A percentile compares a stretch with the other conserved stretches of the same genome.
These are phyloP conservation scores for Porphyridium purpureum DNA, from an alignment of 23 red algal genomes.

Conservation along the genomic window DNA sequence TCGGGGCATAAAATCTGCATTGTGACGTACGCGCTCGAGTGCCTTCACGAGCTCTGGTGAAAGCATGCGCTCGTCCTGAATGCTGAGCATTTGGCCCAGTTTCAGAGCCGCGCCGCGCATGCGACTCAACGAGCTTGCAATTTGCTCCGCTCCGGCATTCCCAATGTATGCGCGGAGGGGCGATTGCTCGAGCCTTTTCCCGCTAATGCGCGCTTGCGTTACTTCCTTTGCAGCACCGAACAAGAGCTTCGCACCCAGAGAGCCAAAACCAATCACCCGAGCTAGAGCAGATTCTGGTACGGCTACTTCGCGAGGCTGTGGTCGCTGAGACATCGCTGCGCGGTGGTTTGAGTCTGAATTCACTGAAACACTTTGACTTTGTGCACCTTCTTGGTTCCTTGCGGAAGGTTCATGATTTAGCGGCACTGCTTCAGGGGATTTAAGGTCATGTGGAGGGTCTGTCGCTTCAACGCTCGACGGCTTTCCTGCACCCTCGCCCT, in stretches of 20 bases:
- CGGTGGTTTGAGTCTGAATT: neutral
- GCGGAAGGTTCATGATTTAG: too few species aligned
- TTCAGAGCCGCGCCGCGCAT: slow-evolving; percentile 79
- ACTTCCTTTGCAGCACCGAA: slow-evolving; percentile 12
- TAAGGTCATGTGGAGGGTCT: too few species aligned
- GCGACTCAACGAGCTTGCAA: slow-evolving; percentile 26
- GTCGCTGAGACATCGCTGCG: too few species aligned
- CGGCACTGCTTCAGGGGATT: too few species aligned
- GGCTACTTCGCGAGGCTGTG: neutral
- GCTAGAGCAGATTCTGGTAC: slow-evolving; percentile 17
- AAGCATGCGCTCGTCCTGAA: slow-evolving; percentile 47
- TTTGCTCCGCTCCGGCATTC: slow-evolving; percentile 42
- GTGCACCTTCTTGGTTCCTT: too few species aligned
- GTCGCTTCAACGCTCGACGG: too few species aligned
- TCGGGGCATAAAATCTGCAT: slow-evolving; percentile 55
- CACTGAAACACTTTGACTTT: too few species aligned
- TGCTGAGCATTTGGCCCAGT: slow-evolving; percentile 64
- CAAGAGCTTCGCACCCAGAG: slow-evolving; percentile 6
- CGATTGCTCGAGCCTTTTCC: neutral
- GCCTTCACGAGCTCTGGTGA: slow-evolving; percentile 23
- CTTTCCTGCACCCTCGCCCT: too few species aligned
- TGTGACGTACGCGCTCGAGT: slow-evolving; percentile 34
- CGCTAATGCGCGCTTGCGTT: slow-evolving; percentile 3
- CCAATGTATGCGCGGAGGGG: neutral
- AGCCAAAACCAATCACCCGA: slow-evolving; percentile 18